Base-by-base conservation (phyloP, 202 grass and related monocot species). In the Musa balbisiana region DNA sequence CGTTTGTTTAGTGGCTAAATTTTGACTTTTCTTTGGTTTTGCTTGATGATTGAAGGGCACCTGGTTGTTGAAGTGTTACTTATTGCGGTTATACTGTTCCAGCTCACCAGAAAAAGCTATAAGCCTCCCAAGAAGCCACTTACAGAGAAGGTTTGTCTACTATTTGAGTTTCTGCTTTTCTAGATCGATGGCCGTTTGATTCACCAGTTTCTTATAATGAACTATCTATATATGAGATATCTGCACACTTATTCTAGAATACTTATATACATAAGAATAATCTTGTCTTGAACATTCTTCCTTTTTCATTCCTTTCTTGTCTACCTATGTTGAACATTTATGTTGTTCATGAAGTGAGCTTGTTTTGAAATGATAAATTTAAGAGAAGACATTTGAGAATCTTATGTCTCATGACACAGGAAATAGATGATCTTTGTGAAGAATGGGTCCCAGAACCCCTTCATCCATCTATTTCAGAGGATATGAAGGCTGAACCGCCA, bases 31-130 rank as follows among this genome's bases (percentile, higher is more conserved):
- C 23, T 11, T 26, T 67, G 22, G 11, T 27, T 67, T 67, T 26
- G 50, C 15, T 60, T 72, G 51, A n/a, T 64, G 52, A 53, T 77
- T 82, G 75, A 80, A 97, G 93, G 93, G 49, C 93, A 97, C 53
- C 84, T 93, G 69, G 93, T 91, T 67, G 90, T 97, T 20, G 93
- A 97, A 86, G 90, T 83, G 71, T 85, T 97, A 66, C 90, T 97
- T 74, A 82, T 91, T 67, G 90, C 78, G 2, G 93, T 97, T 66
- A 93, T 97, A 79, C 74, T 97, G 74, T 97, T 93, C 74, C 90
- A 93, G 84, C 93, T 97, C 75, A 87, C 88, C 27, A 87, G 93
- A 77, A 97, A 97, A 86, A 97, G 90, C 71, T 93, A 97, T 80
- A 97, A 93, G 66, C 90, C 86, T n/a, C 93, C 90, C 19, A 93